Conservation (phyloP, 495 filamentous ascomycete genomes). For the Penicillium roqueforti region DNA sequence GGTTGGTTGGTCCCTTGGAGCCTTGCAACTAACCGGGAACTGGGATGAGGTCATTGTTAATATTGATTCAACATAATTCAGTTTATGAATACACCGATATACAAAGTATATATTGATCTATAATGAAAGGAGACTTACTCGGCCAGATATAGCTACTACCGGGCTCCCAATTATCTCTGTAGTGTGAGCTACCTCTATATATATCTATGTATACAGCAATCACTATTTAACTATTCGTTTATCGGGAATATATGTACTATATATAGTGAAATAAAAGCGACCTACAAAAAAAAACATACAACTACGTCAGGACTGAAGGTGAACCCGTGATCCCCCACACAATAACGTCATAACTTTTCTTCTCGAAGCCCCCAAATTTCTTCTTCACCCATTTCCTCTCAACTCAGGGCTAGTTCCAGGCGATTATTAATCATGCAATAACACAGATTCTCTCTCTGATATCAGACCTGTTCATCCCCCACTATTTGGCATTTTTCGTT, state of each 20-base stretch:
- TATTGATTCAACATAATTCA: neutral
- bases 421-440: conserved; percentile 30
- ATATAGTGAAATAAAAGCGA: neutral
- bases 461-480: conserved; percentile 22
- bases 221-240: too few relatives aligned
- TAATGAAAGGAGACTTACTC: neutral
- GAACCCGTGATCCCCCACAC: conserved; percentile 20
- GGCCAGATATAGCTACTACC: neutral
- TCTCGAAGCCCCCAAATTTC: conserved; percentile 16
- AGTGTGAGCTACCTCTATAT: too few relatives aligned
- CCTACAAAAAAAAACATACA: too few relatives aligned
- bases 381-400: conserved; percentile 1
- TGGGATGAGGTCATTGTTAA: neutral
- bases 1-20: neutral
- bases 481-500: conserved; percentile 1
- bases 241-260: too few relatives aligned
- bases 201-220: neutral
- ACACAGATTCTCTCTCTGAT: conserved; percentile 28
- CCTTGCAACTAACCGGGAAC: conserved; percentile 2
- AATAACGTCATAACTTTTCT: conserved; percentile 28
- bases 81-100: neutral
- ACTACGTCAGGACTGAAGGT: conserved; percentile 7
- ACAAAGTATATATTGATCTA: neutral
- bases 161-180: too few relatives aligned
- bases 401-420: conserved; percentile 2